Evolutionary conservation across 352 stramenopile species (phyloP).

Genomic region (Globisporangium radiosum): DNA sequence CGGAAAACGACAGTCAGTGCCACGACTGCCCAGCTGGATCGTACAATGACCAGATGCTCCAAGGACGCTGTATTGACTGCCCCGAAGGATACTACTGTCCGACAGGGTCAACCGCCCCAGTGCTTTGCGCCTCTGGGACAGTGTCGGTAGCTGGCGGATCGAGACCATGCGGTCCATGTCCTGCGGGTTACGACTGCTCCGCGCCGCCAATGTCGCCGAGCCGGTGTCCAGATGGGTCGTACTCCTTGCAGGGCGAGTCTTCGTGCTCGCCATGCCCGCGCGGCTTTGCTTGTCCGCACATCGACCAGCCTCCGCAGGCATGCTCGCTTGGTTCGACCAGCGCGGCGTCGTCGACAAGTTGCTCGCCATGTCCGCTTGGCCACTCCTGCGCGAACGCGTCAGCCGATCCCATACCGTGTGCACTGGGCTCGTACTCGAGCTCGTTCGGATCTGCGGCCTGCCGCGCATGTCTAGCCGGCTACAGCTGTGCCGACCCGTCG

Average conservation of each 20-base stretch:
- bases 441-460: constrained; percentile 16
- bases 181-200: constrained; percentile 40
- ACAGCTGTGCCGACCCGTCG: constrained; percentile 41
- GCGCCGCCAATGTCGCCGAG: not conserved
- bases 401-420: not conserved
- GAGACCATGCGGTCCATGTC: constrained; percentile 34
- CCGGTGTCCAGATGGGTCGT: constrained; percentile 14
- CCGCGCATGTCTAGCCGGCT: constrained; percentile 37
- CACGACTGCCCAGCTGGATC: constrained; percentile 36
- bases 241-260: constrained; percentile 12
- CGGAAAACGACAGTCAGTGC: constrained; percentile 27
- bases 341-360: constrained; percentile 11
- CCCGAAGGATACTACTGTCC: constrained; percentile 43
- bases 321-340: constrained; percentile 17
- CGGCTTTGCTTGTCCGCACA: constrained; percentile 21
- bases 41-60: constrained; percentile 25
- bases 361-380: constrained; percentile 34
- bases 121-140: constrained; percentile 23
- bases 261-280: constrained; percentile 26
- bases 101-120: constrained; percentile 18
- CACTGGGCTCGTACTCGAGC: constrained; percentile 1
- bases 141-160: constrained; percentile 21
- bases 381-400: constrained; percentile 31
- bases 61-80: constrained; percentile 32
- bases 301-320: constrained; percentile 5